Base-by-base conservation (phyloP, 2,329 filamentous ascomycete species). In the Scedosporium minutisporum region DNA sequence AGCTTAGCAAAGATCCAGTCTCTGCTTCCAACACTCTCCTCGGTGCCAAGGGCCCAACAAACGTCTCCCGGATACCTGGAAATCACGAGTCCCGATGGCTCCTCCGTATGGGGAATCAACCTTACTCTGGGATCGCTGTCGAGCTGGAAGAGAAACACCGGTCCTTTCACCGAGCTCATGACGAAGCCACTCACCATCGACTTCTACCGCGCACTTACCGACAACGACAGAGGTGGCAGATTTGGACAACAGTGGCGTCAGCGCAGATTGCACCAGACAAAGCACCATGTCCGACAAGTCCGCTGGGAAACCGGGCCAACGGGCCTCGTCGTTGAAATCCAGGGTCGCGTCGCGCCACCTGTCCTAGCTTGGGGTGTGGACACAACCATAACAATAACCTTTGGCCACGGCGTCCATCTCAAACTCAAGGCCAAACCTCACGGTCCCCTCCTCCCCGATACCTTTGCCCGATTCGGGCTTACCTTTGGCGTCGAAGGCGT, bases 121-220 rank as follows among this genome's bases (percentile, higher is more conserved):
- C 73, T 76, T 14, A 68, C 72, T 2, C 71, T 70, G 1, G 81
- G 81, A 44, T 71, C 69, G 2, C 70, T 82, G 10, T 69, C 69
- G 4, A 78, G 73, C 61, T 78, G 81, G 72, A 73, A 69, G 12
- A 62, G 66, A 3, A 68, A 70, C 0, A 58, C 69, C 6, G 48
- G 44, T 18, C 29, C 60, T 18, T 12, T 10, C 21, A 63, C 65
- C 25, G 78, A 80, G 65, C 68, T 82, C 29, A 74, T 83, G 58
- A 77, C 76, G 3, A 69, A 76, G 33, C 78, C 80, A 0, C 67
- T 80, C 2, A 66, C 72, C 1, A 75, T 87, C 48, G 78, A 79
- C 65, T 82, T 89, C 69, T 88, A 86, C 75, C 85, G 87, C 46
- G 82, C 87, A 0, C 77, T 82, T 44, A 89, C 86, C 0, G 85